Evolutionary conservation across 1,139 yeast species (phyloP).

Genomic region (Taphrina communis): DNA sequence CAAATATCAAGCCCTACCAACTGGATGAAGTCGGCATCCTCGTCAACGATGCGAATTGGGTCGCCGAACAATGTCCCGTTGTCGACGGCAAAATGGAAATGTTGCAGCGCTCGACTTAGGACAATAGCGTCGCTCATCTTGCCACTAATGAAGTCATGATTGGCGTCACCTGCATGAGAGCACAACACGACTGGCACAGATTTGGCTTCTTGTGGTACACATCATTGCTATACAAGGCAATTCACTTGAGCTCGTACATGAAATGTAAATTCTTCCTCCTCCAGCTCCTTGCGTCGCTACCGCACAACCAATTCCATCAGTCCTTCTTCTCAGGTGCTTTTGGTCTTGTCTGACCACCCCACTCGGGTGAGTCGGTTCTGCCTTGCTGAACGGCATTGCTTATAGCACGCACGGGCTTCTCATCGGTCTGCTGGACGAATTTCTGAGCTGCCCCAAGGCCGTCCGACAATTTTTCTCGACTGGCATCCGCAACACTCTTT

Average conservation of each 20-base stretch:
- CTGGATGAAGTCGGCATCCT: constrained; percentile 73
- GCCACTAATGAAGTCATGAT: background rate
- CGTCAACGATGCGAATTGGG: constrained; percentile 85
- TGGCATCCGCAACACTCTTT: background rate
- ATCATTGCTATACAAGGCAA: background rate
- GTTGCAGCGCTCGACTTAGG: background rate
- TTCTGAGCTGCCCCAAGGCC: constrained; percentile 15
- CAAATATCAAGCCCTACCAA: constrained; percentile 54
- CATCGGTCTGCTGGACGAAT: constrained; percentile 15
- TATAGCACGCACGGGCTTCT: constrained; percentile 15
- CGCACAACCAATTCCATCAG: too few species aligned
- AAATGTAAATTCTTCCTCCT: background rate
- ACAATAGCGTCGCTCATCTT: too few species aligned
- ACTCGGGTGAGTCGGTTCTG: constrained; percentile 14
- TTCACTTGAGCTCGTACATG: background rate
- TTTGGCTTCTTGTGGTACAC: too few species aligned
- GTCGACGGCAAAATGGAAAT: constrained; percentile 29
- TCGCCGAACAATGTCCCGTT: constrained; percentile 64
- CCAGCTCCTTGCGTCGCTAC: background rate
- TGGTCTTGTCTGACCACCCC: constrained; percentile 22
- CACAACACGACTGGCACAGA: too few species aligned
- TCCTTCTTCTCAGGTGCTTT: constrained; percentile 2
- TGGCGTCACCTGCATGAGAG: too few species aligned
- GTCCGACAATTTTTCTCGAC: constrained; percentile 11
- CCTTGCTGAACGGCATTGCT: constrained; percentile 25